phyloP scores from a whole-genome alignment of 176 grass and related monocot genomes.

The Chrysopogon serrulatus region DNA sequence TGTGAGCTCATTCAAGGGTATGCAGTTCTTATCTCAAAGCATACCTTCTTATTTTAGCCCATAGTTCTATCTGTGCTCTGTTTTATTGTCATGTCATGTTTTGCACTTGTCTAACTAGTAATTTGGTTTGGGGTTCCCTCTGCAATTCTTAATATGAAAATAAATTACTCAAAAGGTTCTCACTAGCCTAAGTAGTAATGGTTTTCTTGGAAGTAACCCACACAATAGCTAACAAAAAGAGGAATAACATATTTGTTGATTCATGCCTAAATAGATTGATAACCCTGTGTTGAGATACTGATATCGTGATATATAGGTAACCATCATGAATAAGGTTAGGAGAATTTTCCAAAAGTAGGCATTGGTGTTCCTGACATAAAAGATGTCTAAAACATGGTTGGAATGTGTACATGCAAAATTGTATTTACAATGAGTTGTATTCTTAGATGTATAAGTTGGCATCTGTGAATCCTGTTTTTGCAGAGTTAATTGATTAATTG shows the following conservation, averaged over 20 bases:
- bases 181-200: neutral
- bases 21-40: neutral
- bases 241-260: neutral
- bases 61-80: neutral
- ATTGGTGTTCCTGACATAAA: neutral
- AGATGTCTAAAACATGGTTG: neutral
- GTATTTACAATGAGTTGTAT: neutral
- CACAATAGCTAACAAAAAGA: neutral
- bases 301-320: neutral
- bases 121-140: neutral
- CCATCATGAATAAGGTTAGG: neutral
- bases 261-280: neutral
- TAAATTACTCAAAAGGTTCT: neutral
- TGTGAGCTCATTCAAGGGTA: conserved; percentile 95
- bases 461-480: neutral
- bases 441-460: neutral
- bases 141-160: neutral
- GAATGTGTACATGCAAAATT: neutral
- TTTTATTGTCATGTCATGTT: neutral
- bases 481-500: neutral
- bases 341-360: neutral
- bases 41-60: neutral
- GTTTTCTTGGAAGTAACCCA: neutral
- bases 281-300: neutral
- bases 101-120: neutral